Percentiles rank a stretch among this genome's conserved stretches.
Evolutionary conservation across 1,139 yeast species (phyloP).

Genomic region (Nadsonia commutata): DNA sequence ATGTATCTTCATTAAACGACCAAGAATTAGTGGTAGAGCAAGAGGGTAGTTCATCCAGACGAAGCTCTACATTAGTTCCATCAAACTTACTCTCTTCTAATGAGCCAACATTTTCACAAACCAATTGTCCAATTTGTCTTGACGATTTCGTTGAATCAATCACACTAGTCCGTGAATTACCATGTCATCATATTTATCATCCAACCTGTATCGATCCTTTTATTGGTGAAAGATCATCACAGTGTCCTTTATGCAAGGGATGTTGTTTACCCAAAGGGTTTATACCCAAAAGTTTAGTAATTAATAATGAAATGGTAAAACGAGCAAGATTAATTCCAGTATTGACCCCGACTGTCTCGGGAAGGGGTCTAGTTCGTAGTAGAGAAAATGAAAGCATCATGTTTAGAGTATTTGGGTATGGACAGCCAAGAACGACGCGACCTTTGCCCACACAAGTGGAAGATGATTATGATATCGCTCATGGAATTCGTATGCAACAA

Average conservation of each 20-base stretch:
- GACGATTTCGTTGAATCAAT: constrained; percentile 14
- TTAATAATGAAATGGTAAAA: constrained; percentile 17
- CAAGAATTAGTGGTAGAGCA: neutral
- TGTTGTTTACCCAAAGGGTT: constrained; percentile 16
- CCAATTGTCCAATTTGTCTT: constrained; percentile 18
- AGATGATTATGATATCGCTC: too few relatives aligned
- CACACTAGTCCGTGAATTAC: constrained; percentile 15
- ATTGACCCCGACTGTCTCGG: neutral
- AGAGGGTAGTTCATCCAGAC: too few relatives aligned
- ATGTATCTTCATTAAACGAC: neutral
- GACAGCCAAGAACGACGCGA: too few relatives aligned
- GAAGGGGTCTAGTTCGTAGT: too few relatives aligned
- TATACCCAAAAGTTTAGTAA: constrained; percentile 13
- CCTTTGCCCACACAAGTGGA: too few relatives aligned
- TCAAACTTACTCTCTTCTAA: too few relatives aligned
- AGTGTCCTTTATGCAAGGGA: constrained; percentile 18
- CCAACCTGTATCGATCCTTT: constrained; percentile 17
- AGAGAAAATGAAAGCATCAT: too few relatives aligned
- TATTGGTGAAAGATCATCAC: constrained; percentile 13
- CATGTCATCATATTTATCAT: constrained; percentile 18
- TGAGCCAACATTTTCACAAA: too few relatives aligned
- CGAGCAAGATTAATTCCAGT: constrained; percentile 10
- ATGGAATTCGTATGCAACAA: too few relatives aligned
- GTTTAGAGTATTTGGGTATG: too few relatives aligned
- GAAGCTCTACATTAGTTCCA: too few relatives aligned